Base-by-base conservation (phyloP, 1,284 basidiomycete species). In the Xerocomus minutiporus region DNA sequence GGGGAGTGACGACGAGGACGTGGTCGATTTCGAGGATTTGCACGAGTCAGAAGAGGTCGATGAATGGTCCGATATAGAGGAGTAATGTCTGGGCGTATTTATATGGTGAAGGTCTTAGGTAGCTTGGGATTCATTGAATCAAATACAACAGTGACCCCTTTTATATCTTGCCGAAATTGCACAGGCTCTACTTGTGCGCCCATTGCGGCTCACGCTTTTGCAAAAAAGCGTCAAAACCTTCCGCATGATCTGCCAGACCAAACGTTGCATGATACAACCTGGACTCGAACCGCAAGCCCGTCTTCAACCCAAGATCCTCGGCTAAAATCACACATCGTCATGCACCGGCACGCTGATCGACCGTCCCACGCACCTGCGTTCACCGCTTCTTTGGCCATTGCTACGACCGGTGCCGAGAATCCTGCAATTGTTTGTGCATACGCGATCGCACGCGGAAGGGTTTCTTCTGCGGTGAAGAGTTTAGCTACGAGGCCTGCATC, bases 241-340 rank as follows among this genome's bases (percentile, higher is more conserved):
- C 82, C 63, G 80, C 80, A 68, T 84, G 83, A 66, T 87, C 85
- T 48, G 75, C 71, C 53, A 86, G 83, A 17, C 81, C 80, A 62
- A 87, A 86, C 28, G 84, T 73, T 47, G 75, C 70, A 61, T 86
- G 83, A 76, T 86, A 87, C 34, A 87, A 67, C 46, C 82, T 72
- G 51, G 83, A 72, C 66, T 87, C 84, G 57, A 84, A 75, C 49
- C 75, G 73, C 13, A 84, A 68, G 8, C 84, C 84, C 59, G 82
- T 75, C 50, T 71, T 69, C 32, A 88, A 70, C 17, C 78, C 73
- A 15, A 85, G 70, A 57, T 87, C 83, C 58, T 79, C 78, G 8
- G 84, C 81, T 82, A 57, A 9, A 32, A 42, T 52, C 5, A 20
- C 20, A 20, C 20, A 20, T 20, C 20, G 20, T 20, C 20, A 39